phyloP scores from a whole-genome alignment of 176 grass and related monocot species.

The Eleusine indica region DNA sequence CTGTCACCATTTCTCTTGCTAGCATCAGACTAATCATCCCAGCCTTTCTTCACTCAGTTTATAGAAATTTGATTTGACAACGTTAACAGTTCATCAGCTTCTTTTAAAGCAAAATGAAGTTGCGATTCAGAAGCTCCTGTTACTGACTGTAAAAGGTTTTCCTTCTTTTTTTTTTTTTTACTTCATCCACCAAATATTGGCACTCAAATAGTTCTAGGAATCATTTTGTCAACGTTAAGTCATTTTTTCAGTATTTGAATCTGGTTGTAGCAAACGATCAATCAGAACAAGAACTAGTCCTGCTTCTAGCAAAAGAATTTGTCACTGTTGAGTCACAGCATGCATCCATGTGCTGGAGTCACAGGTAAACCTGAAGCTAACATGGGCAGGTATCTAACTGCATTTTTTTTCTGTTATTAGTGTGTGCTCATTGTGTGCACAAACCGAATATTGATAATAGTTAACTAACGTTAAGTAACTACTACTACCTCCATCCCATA shows the following conservation, averaged over 20 bases:
- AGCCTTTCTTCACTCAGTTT: too few species aligned
- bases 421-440: background rate
- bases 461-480: background rate
- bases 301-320: background rate
- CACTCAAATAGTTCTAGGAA: too few species aligned
- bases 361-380: background rate
- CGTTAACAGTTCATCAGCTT: too few species aligned
- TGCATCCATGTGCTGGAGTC: background rate
- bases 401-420: background rate
- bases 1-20: too few species aligned
- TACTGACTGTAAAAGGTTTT: too few species aligned
- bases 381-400: background rate
- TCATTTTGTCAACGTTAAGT: background rate
- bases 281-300: background rate
- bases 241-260: background rate
- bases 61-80: too few species aligned
- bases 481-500: too few species aligned
- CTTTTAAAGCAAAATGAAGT: too few species aligned
- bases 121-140: too few species aligned
- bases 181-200: too few species aligned
- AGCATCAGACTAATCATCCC: too few species aligned
- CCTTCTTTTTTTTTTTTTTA: too few species aligned
- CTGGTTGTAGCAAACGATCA: background rate
- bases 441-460: background rate
- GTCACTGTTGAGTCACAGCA: background rate